Conservation (phyloP, 2,329 filamentous ascomycete genomes). For the Lasiodiplodia gonubiensis region DNA sequence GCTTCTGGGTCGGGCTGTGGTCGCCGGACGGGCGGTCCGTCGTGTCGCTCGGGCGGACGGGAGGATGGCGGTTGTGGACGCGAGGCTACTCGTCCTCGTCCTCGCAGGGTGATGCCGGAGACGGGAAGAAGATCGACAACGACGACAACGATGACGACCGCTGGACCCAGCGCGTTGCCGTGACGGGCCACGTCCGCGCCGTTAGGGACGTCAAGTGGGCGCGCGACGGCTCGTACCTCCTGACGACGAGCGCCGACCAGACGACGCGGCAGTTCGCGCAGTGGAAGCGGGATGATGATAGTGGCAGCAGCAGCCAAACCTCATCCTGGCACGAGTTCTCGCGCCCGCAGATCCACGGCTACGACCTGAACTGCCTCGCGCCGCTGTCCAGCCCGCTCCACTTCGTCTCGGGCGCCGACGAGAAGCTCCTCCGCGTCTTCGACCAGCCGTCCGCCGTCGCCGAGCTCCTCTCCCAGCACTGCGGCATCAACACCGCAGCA, state of each 20-base stretch:
- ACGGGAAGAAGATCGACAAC: slow-evolving; percentile 33
- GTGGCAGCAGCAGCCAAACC: slow-evolving; percentile 27
- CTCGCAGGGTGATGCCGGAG: slow-evolving; percentile 32
- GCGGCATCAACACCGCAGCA: slow-evolving; percentile 57
- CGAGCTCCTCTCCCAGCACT: slow-evolving; percentile 70
- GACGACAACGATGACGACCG: slow-evolving; percentile 64
- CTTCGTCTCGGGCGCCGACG: slow-evolving; percentile 94
- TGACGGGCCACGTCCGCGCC: slow-evolving; percentile 82
- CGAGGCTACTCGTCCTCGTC: slow-evolving; percentile 59
- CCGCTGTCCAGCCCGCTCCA: slow-evolving; percentile 68
- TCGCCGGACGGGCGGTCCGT: slow-evolving; percentile 76
- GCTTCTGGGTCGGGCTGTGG: slow-evolving; percentile 97
- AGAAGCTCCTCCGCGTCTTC: slow-evolving; percentile 97
- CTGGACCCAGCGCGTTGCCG: slow-evolving; percentile 78
- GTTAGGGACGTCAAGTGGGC: slow-evolving; percentile 88
- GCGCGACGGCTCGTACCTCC: slow-evolving; percentile 77
- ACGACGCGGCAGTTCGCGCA: slow-evolving; percentile 85
- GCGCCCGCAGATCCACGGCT: slow-evolving; percentile 94
- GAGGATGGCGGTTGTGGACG: slow-evolving; percentile 87
- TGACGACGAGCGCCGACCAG: slow-evolving; percentile 90
- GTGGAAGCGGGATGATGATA: slow-evolving; percentile 58
- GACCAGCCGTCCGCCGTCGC: slow-evolving; percentile 85
- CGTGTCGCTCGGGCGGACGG: slow-evolving; percentile 84
- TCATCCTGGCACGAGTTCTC: slow-evolving; percentile 97
- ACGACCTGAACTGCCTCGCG: slow-evolving; percentile 94